phyloP scores from a whole-genome alignment of 2,329 filamentous ascomycete species.

The Aspergillus sp. region DNA sequence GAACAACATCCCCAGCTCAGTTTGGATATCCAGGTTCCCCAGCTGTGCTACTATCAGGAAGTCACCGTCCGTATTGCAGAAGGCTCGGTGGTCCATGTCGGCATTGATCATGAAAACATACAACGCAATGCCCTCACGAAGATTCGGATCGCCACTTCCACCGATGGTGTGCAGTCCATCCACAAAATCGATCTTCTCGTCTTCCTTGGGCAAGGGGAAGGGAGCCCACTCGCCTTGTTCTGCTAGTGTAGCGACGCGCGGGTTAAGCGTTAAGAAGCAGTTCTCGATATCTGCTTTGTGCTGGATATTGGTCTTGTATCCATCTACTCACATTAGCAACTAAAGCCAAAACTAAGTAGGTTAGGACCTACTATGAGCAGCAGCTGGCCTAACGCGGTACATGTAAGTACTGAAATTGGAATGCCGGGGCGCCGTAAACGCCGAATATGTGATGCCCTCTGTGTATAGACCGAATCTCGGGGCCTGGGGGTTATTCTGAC shows the following conservation, averaged over 20 bases:
- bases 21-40: slow-evolving; percentile 62
- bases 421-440: slow-evolving; percentile 26
- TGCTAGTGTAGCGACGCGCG: slow-evolving; percentile 52
- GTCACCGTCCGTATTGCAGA: slow-evolving; percentile 63
- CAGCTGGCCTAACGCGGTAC: slow-evolving; percentile 28
- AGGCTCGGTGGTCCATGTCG: slow-evolving; percentile 54
- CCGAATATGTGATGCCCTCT: slow-evolving; percentile 30
- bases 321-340: slow-evolving; percentile 17
- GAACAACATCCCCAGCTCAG: slow-evolving; percentile 60
- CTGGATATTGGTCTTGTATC: slow-evolving; percentile 44
- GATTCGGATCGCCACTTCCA: slow-evolving; percentile 54
- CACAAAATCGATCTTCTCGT: slow-evolving; percentile 55
- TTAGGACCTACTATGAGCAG: slow-evolving; percentile 24
- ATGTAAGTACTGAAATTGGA: slow-evolving; percentile 30
- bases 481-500: slow-evolving; percentile 34
- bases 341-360: too few species aligned
- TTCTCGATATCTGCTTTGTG: slow-evolving; percentile 29
- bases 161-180: slow-evolving; percentile 54
- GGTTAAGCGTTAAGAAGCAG: slow-evolving; percentile 39
- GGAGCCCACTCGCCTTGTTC: slow-evolving; percentile 58
- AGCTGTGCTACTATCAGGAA: slow-evolving; percentile 63
- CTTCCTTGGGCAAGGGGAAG: slow-evolving; percentile 48
- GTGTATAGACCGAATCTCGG: slow-evolving; percentile 32
- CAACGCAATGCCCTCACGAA: slow-evolving; percentile 53
- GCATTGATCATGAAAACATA: slow-evolving; percentile 57